These are phyloP conservation scores for Trichoderma simmonsii DNA, from an alignment of 2,329 filamentous ascomycete genomes.

Conservation along the genomic window DNA sequence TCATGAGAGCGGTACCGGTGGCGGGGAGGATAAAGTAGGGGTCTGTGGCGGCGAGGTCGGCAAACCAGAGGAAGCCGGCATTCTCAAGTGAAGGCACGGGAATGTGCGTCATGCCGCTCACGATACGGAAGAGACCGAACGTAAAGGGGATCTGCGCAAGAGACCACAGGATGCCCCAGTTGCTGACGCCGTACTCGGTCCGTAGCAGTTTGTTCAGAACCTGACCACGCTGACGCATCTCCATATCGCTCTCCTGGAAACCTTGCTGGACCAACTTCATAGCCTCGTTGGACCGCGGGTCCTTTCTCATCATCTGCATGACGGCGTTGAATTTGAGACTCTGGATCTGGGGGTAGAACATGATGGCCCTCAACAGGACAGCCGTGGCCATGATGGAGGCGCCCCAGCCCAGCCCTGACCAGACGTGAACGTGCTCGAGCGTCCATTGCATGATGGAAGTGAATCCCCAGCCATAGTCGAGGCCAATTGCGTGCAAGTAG, in stretches of 20 bases:
- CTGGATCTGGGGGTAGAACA: conserved; percentile 59
- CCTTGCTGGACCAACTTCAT: conserved; percentile 50
- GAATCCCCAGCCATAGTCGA: conserved; percentile 84
- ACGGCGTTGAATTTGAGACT: conserved; percentile 46
- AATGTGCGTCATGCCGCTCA: conserved; percentile 69
- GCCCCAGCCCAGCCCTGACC: conserved; percentile 76
- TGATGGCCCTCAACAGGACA: conserved; percentile 58
- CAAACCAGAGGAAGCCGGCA: conserved; percentile 74
- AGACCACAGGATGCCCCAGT: conserved; percentile 36
- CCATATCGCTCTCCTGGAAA: conserved; percentile 41
- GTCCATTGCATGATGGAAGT: conserved; percentile 70
- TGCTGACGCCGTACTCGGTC: conserved; percentile 36
- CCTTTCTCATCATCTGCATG: conserved; percentile 54
- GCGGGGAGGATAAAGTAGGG: conserved; percentile 74
- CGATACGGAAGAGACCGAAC: conserved; percentile 75
- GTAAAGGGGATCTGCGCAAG: conserved; percentile 61
- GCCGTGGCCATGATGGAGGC: conserved; percentile 66
- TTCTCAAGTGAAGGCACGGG: conserved; percentile 76
- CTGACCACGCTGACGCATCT: conserved; percentile 36
- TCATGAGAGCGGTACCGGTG: conserved; percentile 54
- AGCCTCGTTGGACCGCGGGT: conserved; percentile 50
- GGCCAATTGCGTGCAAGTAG: conserved; percentile 75
- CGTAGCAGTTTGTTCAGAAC: conserved; percentile 36
- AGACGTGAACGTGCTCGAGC: conserved; percentile 81
- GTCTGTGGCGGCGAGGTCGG: conserved; percentile 71